Conservation (phyloP, 176 grass and related monocot genomes). For the Paspalum notatum region DNA sequence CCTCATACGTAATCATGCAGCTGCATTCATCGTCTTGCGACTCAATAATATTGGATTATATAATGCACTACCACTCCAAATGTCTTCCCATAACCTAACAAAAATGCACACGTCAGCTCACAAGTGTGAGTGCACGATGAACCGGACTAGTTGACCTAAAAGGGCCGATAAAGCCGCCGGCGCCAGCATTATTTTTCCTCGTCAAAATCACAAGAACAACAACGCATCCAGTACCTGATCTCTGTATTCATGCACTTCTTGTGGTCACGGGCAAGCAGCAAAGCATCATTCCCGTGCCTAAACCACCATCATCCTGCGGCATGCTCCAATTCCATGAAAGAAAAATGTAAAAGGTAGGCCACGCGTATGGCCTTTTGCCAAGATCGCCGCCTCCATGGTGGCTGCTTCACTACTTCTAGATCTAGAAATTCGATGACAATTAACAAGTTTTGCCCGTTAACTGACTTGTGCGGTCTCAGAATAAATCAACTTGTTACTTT, state of each 20-base stretch:
- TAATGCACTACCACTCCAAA: neutral
- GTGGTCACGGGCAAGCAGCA: neutral
- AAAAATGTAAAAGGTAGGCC: neutral
- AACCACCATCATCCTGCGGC: neutral
- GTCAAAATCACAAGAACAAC: neutral
- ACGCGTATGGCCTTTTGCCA: neutral
- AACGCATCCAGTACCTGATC: constrained; percentile 11
- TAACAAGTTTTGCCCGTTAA: too few species aligned
- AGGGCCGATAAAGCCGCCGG: neutral
- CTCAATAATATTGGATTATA: too few species aligned
- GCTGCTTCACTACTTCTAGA: neutral
- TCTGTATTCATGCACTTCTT: neutral
- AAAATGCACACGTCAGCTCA: neutral
- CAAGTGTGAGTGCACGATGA: neutral
- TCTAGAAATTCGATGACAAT: neutral
- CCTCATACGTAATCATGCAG: too few species aligned
- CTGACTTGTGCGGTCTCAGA: too few species aligned
- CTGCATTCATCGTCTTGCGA: too few species aligned
- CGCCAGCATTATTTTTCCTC: neutral
- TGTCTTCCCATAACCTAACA: neutral
- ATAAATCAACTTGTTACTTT: too few species aligned
- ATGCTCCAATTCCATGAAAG: neutral
- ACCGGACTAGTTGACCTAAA: neutral
- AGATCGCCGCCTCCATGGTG: too few species aligned
- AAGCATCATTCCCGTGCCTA: constrained; percentile 32